Conservation (phyloP, 805 yeast species). For the Barnettozyma sp. region DNA sequence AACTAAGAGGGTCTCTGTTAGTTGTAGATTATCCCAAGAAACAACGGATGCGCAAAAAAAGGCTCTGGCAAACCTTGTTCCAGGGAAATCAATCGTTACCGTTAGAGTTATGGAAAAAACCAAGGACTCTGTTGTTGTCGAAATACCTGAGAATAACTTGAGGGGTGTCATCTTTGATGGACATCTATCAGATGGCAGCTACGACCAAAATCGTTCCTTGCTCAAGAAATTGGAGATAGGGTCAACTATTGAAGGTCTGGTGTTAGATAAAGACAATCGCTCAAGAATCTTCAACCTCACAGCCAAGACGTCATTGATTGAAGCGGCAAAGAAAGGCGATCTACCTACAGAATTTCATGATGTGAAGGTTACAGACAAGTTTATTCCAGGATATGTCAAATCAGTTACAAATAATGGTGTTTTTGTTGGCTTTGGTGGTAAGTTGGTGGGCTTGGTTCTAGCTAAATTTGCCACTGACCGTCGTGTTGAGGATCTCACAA, state of each 20-base stretch:
- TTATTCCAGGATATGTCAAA: conserved; percentile 67
- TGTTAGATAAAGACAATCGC: conserved; percentile 59
- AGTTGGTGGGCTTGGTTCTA: conserved; percentile 75
- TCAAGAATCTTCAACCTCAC: conserved; percentile 57
- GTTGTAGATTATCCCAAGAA: conserved; percentile 62
- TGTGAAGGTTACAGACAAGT: conserved; percentile 39
- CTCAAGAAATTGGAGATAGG: conserved; percentile 62
- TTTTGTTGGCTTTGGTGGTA: conserved; percentile 75
- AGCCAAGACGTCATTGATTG: conserved; percentile 58
- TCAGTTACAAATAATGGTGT: conserved; percentile 76
- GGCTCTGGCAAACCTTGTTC: conserved; percentile 39
- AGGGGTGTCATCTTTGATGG: conserved; percentile 70
- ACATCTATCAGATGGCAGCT: conserved; percentile 71
- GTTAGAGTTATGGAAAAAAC: conserved; percentile 67
- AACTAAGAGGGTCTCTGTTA: conserved; percentile 52
- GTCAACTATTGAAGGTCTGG: conserved; percentile 47
- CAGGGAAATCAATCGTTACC: conserved; percentile 56
- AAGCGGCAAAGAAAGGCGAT: conserved; percentile 45
- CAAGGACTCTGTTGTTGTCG: conserved; percentile 65
- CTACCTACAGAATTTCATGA: conserved; percentile 61
- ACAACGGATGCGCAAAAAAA: conserved; percentile 40
- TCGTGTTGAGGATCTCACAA: conserved; percentile 44
- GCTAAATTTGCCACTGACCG: conserved; percentile 61
- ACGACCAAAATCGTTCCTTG: conserved; percentile 61
- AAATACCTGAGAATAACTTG: conserved; percentile 39